These are phyloP conservation scores for Alternaria arbusti DNA, from an alignment of 2,329 filamentous ascomycete species.

Conservation along the genomic window DNA sequence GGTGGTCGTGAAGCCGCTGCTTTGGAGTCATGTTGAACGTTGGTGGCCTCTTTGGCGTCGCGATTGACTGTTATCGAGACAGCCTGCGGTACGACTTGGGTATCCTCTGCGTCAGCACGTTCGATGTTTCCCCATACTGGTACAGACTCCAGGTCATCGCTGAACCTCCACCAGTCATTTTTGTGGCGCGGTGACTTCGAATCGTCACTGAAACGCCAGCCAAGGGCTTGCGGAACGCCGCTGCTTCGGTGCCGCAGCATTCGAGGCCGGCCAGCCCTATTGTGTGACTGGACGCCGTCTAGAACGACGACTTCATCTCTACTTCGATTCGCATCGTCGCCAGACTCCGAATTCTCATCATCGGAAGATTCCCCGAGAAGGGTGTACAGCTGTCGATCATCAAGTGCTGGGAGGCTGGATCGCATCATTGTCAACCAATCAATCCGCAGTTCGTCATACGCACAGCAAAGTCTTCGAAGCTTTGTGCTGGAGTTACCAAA, in stretches of 20 bases:
- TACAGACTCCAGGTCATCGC: neutral
- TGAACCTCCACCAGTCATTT: neutral
- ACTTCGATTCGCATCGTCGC: neutral
- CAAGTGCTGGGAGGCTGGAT: neutral
- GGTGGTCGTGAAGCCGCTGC: neutral
- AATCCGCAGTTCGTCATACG: conserved; percentile 5
- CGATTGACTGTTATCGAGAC: neutral
- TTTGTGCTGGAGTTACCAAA: neutral
- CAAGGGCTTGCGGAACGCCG: neutral
- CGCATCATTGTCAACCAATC: conserved; percentile 1
- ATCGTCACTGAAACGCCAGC: neutral
- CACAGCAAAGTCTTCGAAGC: conserved; percentile 2
- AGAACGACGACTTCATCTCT: neutral
- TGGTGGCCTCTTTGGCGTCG: neutral
- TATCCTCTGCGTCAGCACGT: neutral
- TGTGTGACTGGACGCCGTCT: neutral
- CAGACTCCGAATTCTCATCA: neutral
- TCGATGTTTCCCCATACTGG: neutral
- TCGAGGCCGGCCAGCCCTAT: neutral
- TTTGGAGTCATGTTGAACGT: neutral
- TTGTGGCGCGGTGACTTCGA: neutral
- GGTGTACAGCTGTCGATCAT: neutral
- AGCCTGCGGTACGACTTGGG: neutral
- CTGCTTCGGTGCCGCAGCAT: neutral
- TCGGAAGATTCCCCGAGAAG: neutral